Base-by-base conservation (phyloP, 352 stramenopile genomes). In the Globisporangium acanthophoron region DNA sequence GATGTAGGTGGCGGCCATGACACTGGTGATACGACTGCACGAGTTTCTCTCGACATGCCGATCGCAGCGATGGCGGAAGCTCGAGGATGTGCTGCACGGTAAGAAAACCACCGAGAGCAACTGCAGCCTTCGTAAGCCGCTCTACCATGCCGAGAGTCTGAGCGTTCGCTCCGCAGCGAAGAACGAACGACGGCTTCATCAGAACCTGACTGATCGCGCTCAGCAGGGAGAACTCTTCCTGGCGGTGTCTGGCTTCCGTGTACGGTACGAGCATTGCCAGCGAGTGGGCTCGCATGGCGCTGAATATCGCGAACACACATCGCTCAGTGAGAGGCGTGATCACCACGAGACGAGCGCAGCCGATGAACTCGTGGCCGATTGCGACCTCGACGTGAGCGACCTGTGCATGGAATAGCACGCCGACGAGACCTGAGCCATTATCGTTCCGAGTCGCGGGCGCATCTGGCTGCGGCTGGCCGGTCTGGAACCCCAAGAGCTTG, bases 341-440 rank as follows among this genome's bases (percentile, higher is more conserved):
- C 3, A 79, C 45, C 1, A 62, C 54, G 24, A 80, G 40, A 11
- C 75, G 67, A 7, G 31, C 35, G 49, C 56, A 76, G 13, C 73
- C 73, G 5, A 76, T 59, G 50, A 74, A 83, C n/a, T 89, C 79
- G 35, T 70, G 69, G 1, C 79, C 76, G n/a, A 87, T 54, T 0
- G 56, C 40, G 13, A 84, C 62, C 5, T 83, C 59, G 1, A 83
- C 43, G 27, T 83, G 69, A 13, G 66, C 69, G n/a, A 80, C 56
- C 47, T 73, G 59, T 0, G 59, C 68, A 29, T 64, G 3, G 44
- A 65, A 64, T 16, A 63, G 52, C 39, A 70, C 20, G 21, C 57
- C 59, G 3, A 46, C 33, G 18, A 55, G 41, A 6, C 20, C 51
- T 18, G 51, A 24, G 3, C 16, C 35, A 24, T 39, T 48, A 15